Conservation (phyloP, 257 asterid genomes). For the Haberlea rhodopensis region DNA sequence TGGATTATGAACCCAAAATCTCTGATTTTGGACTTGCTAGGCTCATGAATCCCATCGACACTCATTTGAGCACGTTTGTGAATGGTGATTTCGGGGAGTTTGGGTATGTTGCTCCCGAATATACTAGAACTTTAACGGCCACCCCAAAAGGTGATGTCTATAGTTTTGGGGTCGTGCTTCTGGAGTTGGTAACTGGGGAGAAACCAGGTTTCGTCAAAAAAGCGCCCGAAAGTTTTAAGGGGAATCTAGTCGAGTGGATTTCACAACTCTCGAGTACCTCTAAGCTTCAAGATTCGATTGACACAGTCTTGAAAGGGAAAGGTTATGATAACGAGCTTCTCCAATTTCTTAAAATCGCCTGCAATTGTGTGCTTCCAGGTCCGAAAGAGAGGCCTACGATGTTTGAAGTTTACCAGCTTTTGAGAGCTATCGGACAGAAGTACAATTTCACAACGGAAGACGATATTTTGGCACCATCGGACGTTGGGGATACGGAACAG, state of each 20-base stretch:
- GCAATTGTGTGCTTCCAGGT: constrained; percentile 63
- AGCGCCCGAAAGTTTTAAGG: constrained; percentile 74
- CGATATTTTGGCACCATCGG: constrained; percentile 50
- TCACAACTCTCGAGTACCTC: constrained; percentile 55
- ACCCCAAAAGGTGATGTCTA: constrained; percentile 92
- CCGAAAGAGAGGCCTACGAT: constrained; percentile 82
- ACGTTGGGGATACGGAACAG: constrained; percentile 40
- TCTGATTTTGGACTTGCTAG: constrained; percentile 90
- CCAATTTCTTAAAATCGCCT: constrained; percentile 82
- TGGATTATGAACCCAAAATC: constrained; percentile 55
- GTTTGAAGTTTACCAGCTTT: constrained; percentile 83
- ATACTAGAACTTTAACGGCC: constrained; percentile 67
- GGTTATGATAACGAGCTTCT: constrained; percentile 64
- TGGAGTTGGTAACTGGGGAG: constrained; percentile 78
- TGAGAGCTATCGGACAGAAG: constrained; percentile 67
- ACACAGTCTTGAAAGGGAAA: constrained; percentile 48
- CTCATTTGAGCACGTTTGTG: constrained; percentile 86
- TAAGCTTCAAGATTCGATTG: constrained; percentile 69
- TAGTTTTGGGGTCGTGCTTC: constrained; percentile 86
- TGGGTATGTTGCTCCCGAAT: constrained; percentile 92
- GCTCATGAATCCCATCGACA: constrained; percentile 86
- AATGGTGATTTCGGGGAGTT: constrained; percentile 88
- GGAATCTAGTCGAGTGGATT: constrained; percentile 84
- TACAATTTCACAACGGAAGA: constrained; percentile 62
- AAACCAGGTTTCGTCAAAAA: constrained; percentile 48